Evolutionary conservation across 352 stramenopile species (phyloP), one percentile per base, ranked within the genome.

Genomic region (Phytophthora gonapodyides): DNA sequence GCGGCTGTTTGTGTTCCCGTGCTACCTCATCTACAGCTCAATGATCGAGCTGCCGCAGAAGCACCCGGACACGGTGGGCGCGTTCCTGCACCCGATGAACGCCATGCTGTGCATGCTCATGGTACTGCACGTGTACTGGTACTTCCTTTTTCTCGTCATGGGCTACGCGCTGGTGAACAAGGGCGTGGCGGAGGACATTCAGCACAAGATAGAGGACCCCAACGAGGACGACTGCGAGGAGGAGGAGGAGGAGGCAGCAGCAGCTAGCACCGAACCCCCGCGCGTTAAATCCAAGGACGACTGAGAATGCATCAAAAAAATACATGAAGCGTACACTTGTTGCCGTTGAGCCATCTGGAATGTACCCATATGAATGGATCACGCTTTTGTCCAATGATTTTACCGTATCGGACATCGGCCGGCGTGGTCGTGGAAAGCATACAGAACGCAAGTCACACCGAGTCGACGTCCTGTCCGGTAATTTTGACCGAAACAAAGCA

Each of bases 91-190:
- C 27, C 59, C 71, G 42, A 73, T 73, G 48, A 74, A 61, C 48
- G 64, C 52, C 13, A 75, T 78, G 71, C 41, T 82, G 37, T 72
- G 55, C 38, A 76, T 82, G 57, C 67, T 82, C 24, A 44, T 73
- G 44, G 44, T 80, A 31, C 64, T 82, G 59, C 74, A 82, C 35
- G 35, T 78, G 36, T 82, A 82, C 64, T 82, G 71, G 74, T 82
- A 76, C 57, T 61, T 45, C 49, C 61, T 82, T 21, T 82, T 82
- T 27, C 43, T 82, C 4, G 62, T 78, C 12, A 80, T 82, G 71
- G 74, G 74, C n/a, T 78, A 80, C 59, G 58, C 57, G 6, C 40
- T 82, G 9, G 24, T 82, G n/a, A 50, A 45, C 51, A 80, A 80
- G 55, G 71, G 74, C 50, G 57, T 71, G 37, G 57, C 60, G 1